phyloP scores from a whole-genome alignment of 1,284 basidiomycete species.

The Dichomitus squalens region DNA sequence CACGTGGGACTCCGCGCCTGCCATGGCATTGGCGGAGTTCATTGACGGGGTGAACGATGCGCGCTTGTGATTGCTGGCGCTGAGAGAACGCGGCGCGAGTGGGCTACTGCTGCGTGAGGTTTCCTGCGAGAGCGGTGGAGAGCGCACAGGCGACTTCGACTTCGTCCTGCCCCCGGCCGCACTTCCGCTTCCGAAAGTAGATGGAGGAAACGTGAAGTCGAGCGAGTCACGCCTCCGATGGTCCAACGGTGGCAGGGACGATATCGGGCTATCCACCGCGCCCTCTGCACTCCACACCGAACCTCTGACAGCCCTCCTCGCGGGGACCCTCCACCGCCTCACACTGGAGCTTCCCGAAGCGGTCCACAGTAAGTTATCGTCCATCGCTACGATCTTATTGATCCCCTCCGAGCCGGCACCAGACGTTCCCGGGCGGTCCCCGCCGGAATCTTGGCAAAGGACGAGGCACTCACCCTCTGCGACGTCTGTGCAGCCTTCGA shows the following conservation, averaged over 20 bases:
- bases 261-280: slow-evolving; percentile 29
- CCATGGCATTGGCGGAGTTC: slow-evolving; percentile 7
- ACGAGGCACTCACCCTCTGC: slow-evolving; percentile 90
- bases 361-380: slow-evolving; percentile 90
- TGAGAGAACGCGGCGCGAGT: slow-evolving; percentile 11
- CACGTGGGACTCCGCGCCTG: neutral
- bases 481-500: slow-evolving; percentile 79
- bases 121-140: slow-evolving; percentile 6
- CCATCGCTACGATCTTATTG: slow-evolving; percentile 82
- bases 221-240: slow-evolving; percentile 24
- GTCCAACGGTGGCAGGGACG: slow-evolving; percentile 20
- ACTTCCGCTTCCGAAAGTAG: too few relatives aligned
- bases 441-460: slow-evolving; percentile 66
- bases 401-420: slow-evolving; percentile 66
- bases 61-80: neutral
- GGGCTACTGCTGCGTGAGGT: slow-evolving; percentile 23
- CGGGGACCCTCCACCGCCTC: slow-evolving; percentile 76
- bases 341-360: slow-evolving; percentile 84
- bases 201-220: slow-evolving; percentile 14
- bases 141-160: slow-evolving; percentile 18
- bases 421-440: slow-evolving; percentile 26
- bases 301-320: slow-evolving; percentile 42
- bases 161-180: too few relatives aligned
- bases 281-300: slow-evolving; percentile 31
- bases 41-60: slow-evolving; percentile 22